phyloP scores from a whole-genome alignment of 768 basidiomycete species.

The Lactarius akahatsu region DNA sequence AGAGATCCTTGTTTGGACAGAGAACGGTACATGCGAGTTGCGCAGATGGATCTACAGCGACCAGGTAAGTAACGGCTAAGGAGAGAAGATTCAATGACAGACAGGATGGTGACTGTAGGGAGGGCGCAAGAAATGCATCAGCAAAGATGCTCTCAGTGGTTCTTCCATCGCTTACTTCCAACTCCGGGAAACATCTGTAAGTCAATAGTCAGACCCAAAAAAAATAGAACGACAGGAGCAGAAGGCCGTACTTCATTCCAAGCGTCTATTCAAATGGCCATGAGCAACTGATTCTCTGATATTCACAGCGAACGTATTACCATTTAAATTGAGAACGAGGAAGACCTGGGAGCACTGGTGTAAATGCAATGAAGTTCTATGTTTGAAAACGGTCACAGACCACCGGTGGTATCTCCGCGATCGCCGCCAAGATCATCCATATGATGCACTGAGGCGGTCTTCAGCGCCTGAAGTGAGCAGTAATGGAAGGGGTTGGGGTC shows the following conservation, averaged over 20 bases:
- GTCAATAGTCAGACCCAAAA: neutral
- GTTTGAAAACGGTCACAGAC: neutral
- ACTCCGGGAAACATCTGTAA: conserved; percentile 7
- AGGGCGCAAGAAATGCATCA: neutral
- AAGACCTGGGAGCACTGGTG: conserved; percentile 5
- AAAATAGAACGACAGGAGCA: neutral
- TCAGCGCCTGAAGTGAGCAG: neutral
- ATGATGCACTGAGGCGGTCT: conserved; percentile 1
- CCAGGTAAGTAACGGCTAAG: neutral
- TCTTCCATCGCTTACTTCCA: conserved; percentile 3
- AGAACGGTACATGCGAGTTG: neutral
- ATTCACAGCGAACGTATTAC: neutral
- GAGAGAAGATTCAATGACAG: neutral
- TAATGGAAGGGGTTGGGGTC: neutral
- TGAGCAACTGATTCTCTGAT: neutral
- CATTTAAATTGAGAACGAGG: conserved; percentile 9
- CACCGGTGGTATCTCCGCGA: neutral
- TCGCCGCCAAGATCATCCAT: neutral
- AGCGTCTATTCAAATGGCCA: conserved; percentile 1
- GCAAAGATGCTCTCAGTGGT: neutral
- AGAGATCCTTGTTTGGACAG: conserved; percentile 6
- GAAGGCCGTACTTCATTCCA: conserved; percentile 9
- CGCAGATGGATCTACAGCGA: conserved; percentile 8
- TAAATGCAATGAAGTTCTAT: neutral
- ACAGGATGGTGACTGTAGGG: neutral